Evolutionary conservation across 306 rosid species (phyloP), one percentile per base, ranked within the genome.

Genomic region (Corylus heterophylla): DNA sequence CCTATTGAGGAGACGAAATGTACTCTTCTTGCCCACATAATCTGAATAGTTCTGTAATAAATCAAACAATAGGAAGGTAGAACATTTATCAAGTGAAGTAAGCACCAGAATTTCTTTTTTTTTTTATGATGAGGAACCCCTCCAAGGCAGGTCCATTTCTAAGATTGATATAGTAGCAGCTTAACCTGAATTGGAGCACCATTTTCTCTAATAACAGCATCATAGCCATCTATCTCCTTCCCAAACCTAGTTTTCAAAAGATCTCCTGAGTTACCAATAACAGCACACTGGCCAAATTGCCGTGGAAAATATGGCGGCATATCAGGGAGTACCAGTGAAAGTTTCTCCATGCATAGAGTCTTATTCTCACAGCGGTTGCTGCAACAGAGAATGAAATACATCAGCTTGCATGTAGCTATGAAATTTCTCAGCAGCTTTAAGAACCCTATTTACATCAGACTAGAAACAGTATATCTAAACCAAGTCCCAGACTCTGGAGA

Each of bases 191-290:
- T 83, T 78, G 98, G 99, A 76, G 97, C 99, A 83, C 98, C 98
- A 81, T 96, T 96, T 91, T 96, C 99, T 87, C 99, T 90, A 62
- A 96, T 75, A 67, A 93, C 94, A 79, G 76, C 99, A 78, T 96
- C 96, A 81, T 89, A 91, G 68, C 84, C 84, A 82, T 96, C 96
- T 74, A 96, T 93, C 89, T 96, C 97, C 79, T 85, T 85, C 76
- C 99, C 99, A 88, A 91, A 93, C 83, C 77, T 93, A 54, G 98
- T 95, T 82, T 90, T 90, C 88, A 96, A 85, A 78, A 96, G 97
- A 88, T 96, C 99, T 73, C 99, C 98, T 0, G 99, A 96, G 83
- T 96, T 96, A 69, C 99, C 97, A 78, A 96, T 93, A 66, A 96
- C 99, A 79, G 99, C 98, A 81, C 98, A 95, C n/a, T 88, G 93